Percentiles rank a stretch among this genome's conserved stretches.
Evolutionary conservation across 2,329 filamentous ascomycete genomes (phyloP).

Genomic region (Alternaria postmessia): DNA sequence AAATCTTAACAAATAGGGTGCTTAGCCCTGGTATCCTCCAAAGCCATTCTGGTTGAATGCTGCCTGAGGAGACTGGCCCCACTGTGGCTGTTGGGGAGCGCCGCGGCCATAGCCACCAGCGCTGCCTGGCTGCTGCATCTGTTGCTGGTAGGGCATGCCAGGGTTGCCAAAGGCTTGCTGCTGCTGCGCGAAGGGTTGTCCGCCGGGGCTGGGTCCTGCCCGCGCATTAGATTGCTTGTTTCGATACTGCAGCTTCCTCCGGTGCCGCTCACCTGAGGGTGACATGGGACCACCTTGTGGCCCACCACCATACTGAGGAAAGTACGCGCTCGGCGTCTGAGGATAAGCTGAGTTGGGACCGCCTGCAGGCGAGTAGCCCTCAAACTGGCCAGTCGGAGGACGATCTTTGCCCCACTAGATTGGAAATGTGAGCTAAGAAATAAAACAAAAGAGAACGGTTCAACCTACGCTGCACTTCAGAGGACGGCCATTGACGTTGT

Average conservation of each 20-base stretch:
- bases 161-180: constrained; percentile 70
- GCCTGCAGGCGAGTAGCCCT: constrained; percentile 82
- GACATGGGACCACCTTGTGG: constrained; percentile 65
- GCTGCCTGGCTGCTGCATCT: constrained; percentile 63
- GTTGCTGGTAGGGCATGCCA: constrained; percentile 57
- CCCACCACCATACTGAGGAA: constrained; percentile 88
- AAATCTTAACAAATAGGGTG: constrained; percentile 26
- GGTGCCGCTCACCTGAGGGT: constrained; percentile 60
- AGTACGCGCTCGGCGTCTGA: constrained; percentile 81
- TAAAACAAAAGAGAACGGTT: constrained; percentile 26
- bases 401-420: constrained; percentile 98
- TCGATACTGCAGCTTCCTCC: constrained; percentile 48
- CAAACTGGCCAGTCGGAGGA: constrained; percentile 81
- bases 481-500: constrained; percentile 96
- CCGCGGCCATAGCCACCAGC: constrained; percentile 87
- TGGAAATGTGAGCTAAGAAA: constrained; percentile 43
- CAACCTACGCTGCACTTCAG: constrained; percentile 96
- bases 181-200: constrained; percentile 67
- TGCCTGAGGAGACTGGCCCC: constrained; percentile 60
- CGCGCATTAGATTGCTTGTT: constrained; percentile 49
- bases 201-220: constrained; percentile 64
- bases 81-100: constrained; percentile 62
- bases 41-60: constrained; percentile 63
- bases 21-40: constrained; percentile 67
- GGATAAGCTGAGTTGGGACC: constrained; percentile 77